Base-by-base conservation (phyloP, 257 asterid genomes). In the Solanum medicagineum region DNA sequence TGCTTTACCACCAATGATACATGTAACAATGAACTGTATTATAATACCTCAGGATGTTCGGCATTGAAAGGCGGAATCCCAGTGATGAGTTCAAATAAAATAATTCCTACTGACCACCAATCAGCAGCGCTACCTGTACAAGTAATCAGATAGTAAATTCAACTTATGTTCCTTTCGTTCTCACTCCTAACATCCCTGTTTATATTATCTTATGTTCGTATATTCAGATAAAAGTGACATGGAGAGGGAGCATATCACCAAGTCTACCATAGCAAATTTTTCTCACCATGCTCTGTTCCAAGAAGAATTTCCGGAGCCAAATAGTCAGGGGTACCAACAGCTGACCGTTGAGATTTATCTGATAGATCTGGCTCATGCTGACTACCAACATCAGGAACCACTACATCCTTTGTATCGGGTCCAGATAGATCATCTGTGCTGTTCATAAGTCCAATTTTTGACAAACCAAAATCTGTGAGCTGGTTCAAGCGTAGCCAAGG, bases 291-390 rank as follows among this genome's bases (percentile, higher is more conserved):
- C 88, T 92, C 95, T 51, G 94, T 90, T 90, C 99, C 99, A 85
- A 96, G 93, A 90, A 96, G 98, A 90, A 96, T 96, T 90, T 96
- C 99, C 54, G 99, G 99, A 14, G 98, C 98, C 94, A 96, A 93
- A 91, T 96, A 96, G 89, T 96, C 99, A 2, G 99, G 99, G 85
- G 99, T 96, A 63, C 99, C 99, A 89, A 94, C 97, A 85, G 99
- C 99, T 85, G 98, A 94, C 83, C 86, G 89, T 79, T 91, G 92
- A 81, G 86, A 24, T 82, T 81, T 85, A 19, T 88, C 92, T 84
- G 63, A 80, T 62, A 84, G 57, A 86, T 93, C 94, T 26, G 88
- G 60, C 87, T 86, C 88, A 82, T 86, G 91, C 90, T 87, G 92
- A 83, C 88, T 86, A 84, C 90, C 88, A 81, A 77, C 66, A 87